Evolutionary conservation across 2,329 filamentous ascomycete genomes (phyloP).

Genomic region (Ascochyta fabae): DNA sequence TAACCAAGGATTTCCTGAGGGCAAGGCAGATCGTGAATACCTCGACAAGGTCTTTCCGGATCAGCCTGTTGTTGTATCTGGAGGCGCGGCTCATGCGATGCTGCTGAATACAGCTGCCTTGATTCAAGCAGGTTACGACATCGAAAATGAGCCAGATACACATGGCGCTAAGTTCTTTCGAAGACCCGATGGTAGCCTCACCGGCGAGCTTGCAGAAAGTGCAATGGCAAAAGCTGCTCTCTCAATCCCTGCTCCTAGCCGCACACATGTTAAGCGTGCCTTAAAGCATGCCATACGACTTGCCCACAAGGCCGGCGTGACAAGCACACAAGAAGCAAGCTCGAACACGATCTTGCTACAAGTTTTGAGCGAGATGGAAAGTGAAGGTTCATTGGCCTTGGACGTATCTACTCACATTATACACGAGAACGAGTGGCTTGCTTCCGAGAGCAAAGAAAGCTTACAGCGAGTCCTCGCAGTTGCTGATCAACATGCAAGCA

Average conservation of each 20-base stretch:
- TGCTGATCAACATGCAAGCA: slow-evolving; percentile 30
- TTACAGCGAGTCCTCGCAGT: slow-evolving; percentile 28
- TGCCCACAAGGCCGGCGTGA: slow-evolving; percentile 38
- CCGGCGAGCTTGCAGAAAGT: slow-evolving; percentile 39
- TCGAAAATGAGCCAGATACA: slow-evolving; percentile 25
- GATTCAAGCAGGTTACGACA: slow-evolving; percentile 31
- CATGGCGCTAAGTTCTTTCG: slow-evolving; percentile 33
- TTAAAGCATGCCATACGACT: slow-evolving; percentile 29
- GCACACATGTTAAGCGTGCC: slow-evolving; percentile 18
- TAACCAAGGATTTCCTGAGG: slow-evolving; percentile 24
- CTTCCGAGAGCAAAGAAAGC: slow-evolving; percentile 12
- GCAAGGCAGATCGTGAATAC: slow-evolving; percentile 29
- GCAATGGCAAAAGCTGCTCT: slow-evolving; percentile 30
- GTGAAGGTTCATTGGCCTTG: slow-evolving; percentile 28
- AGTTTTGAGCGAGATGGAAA: slow-evolving; percentile 36
- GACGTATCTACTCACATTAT: slow-evolving; percentile 29
- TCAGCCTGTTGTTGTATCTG: slow-evolving; percentile 38
- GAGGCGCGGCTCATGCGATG: slow-evolving; percentile 36
- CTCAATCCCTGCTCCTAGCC: slow-evolving; percentile 26
- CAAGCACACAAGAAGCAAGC: slow-evolving; percentile 43
- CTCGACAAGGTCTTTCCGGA: slow-evolving; percentile 34
- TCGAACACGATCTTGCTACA: slow-evolving; percentile 36
- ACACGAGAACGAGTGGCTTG: slow-evolving; percentile 17
- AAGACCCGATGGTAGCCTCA: slow-evolving; percentile 33
- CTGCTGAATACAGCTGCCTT: slow-evolving; percentile 22